Evolutionary conservation across 495 filamentous ascomycete genomes (phyloP).

Genomic region (Penicillium atrosanguineum): DNA sequence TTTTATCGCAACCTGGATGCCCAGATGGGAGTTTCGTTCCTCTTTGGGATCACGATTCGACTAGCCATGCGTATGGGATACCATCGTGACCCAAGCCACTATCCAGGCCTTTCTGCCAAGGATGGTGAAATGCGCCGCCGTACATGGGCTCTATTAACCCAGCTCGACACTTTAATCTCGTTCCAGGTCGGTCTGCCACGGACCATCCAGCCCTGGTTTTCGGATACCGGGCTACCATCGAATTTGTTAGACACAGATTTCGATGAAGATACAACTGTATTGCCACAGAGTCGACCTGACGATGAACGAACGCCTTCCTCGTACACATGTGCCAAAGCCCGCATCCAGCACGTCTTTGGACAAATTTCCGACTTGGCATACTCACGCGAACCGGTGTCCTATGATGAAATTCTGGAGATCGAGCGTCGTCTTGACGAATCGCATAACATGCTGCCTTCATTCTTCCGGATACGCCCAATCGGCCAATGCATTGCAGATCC

Average conservation of each 20-base stretch:
- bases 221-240: conserved; percentile 39
- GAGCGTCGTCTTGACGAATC: conserved; percentile 71
- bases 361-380: conserved; percentile 47
- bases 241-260: conserved; percentile 47
- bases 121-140: conserved; percentile 49
- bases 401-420: conserved; percentile 77
- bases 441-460: conserved; percentile 62
- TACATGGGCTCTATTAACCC: conserved; percentile 36
- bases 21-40: conserved; percentile 33
- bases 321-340: conserved; percentile 39
- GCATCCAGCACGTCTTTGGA: conserved; percentile 43
- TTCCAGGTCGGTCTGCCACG: conserved; percentile 48
- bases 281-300: conserved; percentile 38
- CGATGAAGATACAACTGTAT: conserved; percentile 28
- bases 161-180: conserved; percentile 43
- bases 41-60: conserved; percentile 38
- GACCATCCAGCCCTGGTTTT: conserved; percentile 42
- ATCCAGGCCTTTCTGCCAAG: conserved; percentile 32
- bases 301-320: conserved; percentile 35
- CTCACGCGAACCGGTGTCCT: conserved; percentile 46
- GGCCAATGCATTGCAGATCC: conserved; percentile 73
- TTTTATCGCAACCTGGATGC: conserved; percentile 38
- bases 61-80: conserved; percentile 48
- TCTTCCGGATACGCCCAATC: conserved; percentile 66
- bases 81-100: conserved; percentile 43